Base-by-base conservation (phyloP, 2,329 filamentous ascomycete genomes). In the Penicillium olsonii region DNA sequence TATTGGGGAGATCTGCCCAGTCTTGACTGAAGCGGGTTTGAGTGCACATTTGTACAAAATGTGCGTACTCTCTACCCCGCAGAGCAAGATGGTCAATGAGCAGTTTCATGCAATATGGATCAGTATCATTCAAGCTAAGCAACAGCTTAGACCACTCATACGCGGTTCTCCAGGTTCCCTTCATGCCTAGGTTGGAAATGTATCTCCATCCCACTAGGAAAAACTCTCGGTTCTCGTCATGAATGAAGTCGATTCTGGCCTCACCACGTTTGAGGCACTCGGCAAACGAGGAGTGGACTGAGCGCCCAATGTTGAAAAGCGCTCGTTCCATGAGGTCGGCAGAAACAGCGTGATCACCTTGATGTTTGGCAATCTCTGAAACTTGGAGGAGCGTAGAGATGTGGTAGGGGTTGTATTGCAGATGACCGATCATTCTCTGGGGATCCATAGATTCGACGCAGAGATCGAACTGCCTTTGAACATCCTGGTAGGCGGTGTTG, bases 301-400 rank as follows among this genome's bases (percentile, higher is more conserved):
- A 88, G 31, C 92, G 84, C n/a, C 92, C 94, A 66, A 97, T 92
- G 0, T 89, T 88, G 73, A 96, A 97, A 5, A 99, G 80, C 0
- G 92, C 92, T 38, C 94, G 83, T 72, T 97, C 92, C 45, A 95
- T 84, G 2, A 97, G 81, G 62, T 97, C 92, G 3, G 90, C 87
- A 0, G 92, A 86, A 4, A 94, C 82, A 1, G 92, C 84, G 67
- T 91, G 87, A 65, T 97, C 94, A 45, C 90, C 84, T 65, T 96
- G 90, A 58, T 96, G 88, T 67, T 94, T 92, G 11, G 91, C 91
- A 42, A 97, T 88, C 67, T 90, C 90, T 54, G 90, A 95, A 22
- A 95, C 91, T 67, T 96, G 92, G 18, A 97, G 84, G n/a, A 97
- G 81, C 2, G 90, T 92, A 1, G 90, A 94, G 58, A 97, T 87